These are phyloP conservation scores for Erythrobasidium hasegawianum DNA, from an alignment of 1,284 basidiomycete genomes.

Conservation along the genomic window DNA sequence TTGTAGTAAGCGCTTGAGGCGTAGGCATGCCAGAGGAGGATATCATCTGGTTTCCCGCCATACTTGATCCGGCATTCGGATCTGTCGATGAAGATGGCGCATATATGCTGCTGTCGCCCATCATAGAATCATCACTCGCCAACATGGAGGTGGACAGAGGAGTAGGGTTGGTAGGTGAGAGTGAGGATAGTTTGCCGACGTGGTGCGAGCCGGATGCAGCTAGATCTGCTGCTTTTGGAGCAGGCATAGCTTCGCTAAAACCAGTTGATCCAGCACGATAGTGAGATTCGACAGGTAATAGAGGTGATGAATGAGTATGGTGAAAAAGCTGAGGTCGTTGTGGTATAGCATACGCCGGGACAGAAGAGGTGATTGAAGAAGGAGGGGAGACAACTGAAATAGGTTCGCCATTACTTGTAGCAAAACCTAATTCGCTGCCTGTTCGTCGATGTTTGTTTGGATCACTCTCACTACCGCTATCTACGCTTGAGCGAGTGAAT, in stretches of 20 bases:
- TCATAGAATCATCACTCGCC: conserved; percentile 4
- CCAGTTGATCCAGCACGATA: conserved; percentile 17
- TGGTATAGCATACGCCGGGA: background rate
- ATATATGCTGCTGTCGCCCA: no score
- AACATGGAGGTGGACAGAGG: conserved; percentile 21
- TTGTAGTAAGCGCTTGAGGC: background rate
- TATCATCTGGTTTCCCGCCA: background rate
- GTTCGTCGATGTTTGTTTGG: conserved; percentile 33
- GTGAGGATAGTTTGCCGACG: conserved; percentile 9
- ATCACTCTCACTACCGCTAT: conserved; percentile 11
- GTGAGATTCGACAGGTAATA: conserved; percentile 26
- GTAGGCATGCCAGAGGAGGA: background rate
- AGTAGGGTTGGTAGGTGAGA: conserved; percentile 6
- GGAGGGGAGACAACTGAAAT: conserved; percentile 5
- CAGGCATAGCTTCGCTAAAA: conserved; percentile 19
- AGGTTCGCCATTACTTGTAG: background rate
- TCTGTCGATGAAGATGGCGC: no score
- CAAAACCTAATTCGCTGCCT: conserved; percentile 4
- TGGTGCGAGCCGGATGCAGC: conserved; percentile 29
- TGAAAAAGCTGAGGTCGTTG: conserved; percentile 7
- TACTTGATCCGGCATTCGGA: no score
- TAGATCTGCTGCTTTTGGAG: conserved; percentile 23
- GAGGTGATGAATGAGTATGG: conserved; percentile 31
- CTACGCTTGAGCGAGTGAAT: conserved; percentile 24
- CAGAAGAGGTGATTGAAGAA: conserved; percentile 7